Evolutionary conservation across 768 basidiomycete species (phyloP).

Genomic region (Tubosaeta brunneosetosa): DNA sequence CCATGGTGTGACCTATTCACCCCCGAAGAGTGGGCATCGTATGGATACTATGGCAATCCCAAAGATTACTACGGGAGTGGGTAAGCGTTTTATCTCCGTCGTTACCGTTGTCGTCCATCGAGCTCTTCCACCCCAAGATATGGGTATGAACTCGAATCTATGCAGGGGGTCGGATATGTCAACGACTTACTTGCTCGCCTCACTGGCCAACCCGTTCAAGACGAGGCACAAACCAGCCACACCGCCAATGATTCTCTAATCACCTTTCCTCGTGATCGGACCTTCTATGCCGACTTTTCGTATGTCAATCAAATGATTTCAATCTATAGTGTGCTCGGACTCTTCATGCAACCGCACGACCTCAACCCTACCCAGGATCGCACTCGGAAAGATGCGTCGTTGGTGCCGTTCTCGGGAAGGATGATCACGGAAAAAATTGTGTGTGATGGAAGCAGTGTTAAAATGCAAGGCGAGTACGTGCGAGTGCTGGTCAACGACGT

Average conservation of each 20-base stretch:
- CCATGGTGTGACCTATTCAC: slow-evolving; percentile 69
- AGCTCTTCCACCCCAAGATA: slow-evolving; percentile 37
- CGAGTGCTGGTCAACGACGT: slow-evolving; percentile 73
- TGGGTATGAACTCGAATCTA: slow-evolving; percentile 59
- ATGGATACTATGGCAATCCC: slow-evolving; percentile 66
- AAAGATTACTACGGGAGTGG: slow-evolving; percentile 73
- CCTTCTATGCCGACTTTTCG: slow-evolving; percentile 74
- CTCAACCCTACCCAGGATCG: slow-evolving; percentile 17
- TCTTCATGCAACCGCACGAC: slow-evolving; percentile 37
- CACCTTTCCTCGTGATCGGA: slow-evolving; percentile 69
- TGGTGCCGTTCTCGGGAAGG: slow-evolving; percentile 70
- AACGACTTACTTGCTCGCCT: slow-evolving; percentile 83
- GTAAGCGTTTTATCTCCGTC: slow-evolving; percentile 28
- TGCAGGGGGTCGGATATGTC: slow-evolving; percentile 81
- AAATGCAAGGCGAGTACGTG: slow-evolving; percentile 41
- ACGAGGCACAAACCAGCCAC: slow-evolving; percentile 70
- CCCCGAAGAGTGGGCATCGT: slow-evolving; percentile 51
- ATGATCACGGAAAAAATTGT: slow-evolving; percentile 66
- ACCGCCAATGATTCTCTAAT: slow-evolving; percentile 58
- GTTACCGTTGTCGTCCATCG: no score
- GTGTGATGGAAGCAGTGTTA: slow-evolving; percentile 31
- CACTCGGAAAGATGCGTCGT: slow-evolving; percentile 26
- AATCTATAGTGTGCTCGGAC: slow-evolving; percentile 57
- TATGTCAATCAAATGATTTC: slow-evolving; percentile 83
- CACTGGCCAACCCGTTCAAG: slow-evolving; percentile 54